Evolutionary conservation across 1,284 basidiomycete genomes (phyloP).

Genomic region (Cryptococcus sp.): DNA sequence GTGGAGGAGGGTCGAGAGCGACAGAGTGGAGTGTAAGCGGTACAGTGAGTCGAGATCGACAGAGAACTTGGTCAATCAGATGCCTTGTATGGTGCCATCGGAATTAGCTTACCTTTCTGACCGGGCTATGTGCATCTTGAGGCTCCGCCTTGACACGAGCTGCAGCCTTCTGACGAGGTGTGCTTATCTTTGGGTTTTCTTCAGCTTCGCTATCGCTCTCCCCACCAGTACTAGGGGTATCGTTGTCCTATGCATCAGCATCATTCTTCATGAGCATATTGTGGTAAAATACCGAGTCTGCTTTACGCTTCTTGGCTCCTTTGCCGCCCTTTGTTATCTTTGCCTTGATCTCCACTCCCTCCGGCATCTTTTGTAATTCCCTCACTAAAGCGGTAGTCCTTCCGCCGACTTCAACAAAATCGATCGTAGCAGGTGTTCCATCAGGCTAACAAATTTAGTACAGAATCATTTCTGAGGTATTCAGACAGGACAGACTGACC

Average conservation of each 20-base stretch:
- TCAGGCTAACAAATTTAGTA: slow-evolving; percentile 54
- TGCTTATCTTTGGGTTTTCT: slow-evolving; percentile 7
- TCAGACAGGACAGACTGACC: slow-evolving; percentile 54
- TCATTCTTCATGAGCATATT: background rate
- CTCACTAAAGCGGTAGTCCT: slow-evolving; percentile 70
- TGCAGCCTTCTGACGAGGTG: slow-evolving; percentile 15
- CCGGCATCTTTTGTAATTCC: slow-evolving; percentile 59
- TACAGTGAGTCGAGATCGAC: background rate
- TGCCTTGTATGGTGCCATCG: background rate
- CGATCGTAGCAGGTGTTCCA: slow-evolving; percentile 66
- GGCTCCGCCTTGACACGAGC: slow-evolving; percentile 3
- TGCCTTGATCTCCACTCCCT: slow-evolving; percentile 41
- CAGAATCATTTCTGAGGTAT: background rate
- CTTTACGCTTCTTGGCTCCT: slow-evolving; percentile 15
- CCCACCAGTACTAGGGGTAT: background rate
- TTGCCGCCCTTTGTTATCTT: slow-evolving; percentile 32
- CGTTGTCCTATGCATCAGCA: background rate
- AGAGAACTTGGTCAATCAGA: slow-evolving; percentile 1
- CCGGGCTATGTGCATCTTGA: background rate
- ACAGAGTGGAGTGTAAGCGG: background rate
- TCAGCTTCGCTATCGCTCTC: slow-evolving; percentile 6
- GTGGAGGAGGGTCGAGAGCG: no score
- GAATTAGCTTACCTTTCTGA: slow-evolving; percentile 6
- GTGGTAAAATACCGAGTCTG: slow-evolving; percentile 6
- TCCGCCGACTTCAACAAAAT: slow-evolving; percentile 73